Evolutionary conservation across 2,329 filamentous ascomycete species (phyloP).

Genomic region (Lizonia empirigonia): DNA sequence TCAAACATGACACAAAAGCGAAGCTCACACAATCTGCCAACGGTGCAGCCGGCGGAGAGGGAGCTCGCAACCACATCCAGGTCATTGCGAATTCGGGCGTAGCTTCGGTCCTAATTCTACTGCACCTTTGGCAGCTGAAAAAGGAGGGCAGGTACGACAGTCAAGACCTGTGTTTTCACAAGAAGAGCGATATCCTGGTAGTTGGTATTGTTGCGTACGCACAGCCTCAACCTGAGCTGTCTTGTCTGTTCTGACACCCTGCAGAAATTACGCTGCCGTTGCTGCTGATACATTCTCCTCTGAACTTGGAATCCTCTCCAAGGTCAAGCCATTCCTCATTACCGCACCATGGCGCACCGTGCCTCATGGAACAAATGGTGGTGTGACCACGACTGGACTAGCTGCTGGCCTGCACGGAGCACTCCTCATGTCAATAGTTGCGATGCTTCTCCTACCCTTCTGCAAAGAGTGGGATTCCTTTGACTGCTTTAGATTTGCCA

Average conservation of each 20-base stretch:
- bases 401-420: conserved; percentile 75
- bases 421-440: conserved; percentile 69
- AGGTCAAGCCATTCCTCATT: conserved; percentile 77
- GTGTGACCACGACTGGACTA: conserved; percentile 78
- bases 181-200: conserved; percentile 49
- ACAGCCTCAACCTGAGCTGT: neutral
- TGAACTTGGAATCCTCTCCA: conserved; percentile 89
- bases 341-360: conserved; percentile 81
- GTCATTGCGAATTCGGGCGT: conserved; percentile 87
- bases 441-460: conserved; percentile 71
- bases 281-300: conserved; percentile 94
- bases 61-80: conserved; percentile 82
- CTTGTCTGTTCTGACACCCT: conserved; percentile 46
- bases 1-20: conserved; percentile 87
- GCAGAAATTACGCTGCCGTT: conserved; percentile 85
- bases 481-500: conserved; percentile 49
- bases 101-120: conserved; percentile 68
- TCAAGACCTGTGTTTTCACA: conserved; percentile 48
- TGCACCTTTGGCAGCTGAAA: conserved; percentile 56
- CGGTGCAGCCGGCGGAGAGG: conserved; percentile 77
- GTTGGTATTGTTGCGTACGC: conserved; percentile 56
- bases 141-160: conserved; percentile 41
- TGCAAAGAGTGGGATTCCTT: conserved; percentile 55
- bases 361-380: conserved; percentile 90
- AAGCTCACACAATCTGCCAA: conserved; percentile 77